phyloP scores from a whole-genome alignment of 2,329 filamentous ascomycete genomes.

The Onygena corvina region DNA sequence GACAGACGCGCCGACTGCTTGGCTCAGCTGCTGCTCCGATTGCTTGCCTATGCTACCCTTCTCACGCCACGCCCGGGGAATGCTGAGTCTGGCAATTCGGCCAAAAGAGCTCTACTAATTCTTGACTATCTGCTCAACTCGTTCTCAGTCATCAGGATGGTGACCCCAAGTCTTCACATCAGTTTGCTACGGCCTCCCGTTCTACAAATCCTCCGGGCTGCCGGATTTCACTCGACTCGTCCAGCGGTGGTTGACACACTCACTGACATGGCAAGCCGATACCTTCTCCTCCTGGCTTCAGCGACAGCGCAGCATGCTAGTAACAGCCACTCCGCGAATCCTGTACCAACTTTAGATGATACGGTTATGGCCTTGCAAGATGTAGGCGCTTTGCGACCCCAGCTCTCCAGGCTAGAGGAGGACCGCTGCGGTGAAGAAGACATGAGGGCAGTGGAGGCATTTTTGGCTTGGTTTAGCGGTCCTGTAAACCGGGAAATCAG shows the following conservation, averaged over 20 bases:
- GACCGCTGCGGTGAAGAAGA: conserved; percentile 62
- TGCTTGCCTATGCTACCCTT: too few species aligned
- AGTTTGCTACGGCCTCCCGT: conserved; percentile 75
- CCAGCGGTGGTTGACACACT: conserved; percentile 74
- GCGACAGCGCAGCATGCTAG: conserved; percentile 59
- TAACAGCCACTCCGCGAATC: conserved; percentile 53
- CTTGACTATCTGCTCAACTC: not conserved
- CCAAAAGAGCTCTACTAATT: not conserved
- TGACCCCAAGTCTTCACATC: conserved; percentile 47
- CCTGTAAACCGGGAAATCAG: conserved; percentile 65
- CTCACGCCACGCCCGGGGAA: not conserved
- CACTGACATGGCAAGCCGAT: conserved; percentile 74
- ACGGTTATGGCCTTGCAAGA: conserved; percentile 77
- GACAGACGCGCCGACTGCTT: too few species aligned
- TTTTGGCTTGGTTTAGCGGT: conserved; percentile 67
- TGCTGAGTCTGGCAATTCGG: not conserved
- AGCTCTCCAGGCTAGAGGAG: conserved; percentile 56
- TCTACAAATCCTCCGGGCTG: conserved; percentile 80
- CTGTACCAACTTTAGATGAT: conserved; percentile 58
- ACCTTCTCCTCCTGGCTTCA: conserved; percentile 62
- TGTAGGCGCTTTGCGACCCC: conserved; percentile 60
- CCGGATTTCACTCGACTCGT: conserved; percentile 74
- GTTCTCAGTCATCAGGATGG: conserved; percentile 7
- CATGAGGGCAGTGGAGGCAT: conserved; percentile 61
- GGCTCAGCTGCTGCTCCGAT: too few species aligned